phyloP scores from a whole-genome alignment of 1,284 basidiomycete species.

The Butyriboletus appendiculatus region DNA sequence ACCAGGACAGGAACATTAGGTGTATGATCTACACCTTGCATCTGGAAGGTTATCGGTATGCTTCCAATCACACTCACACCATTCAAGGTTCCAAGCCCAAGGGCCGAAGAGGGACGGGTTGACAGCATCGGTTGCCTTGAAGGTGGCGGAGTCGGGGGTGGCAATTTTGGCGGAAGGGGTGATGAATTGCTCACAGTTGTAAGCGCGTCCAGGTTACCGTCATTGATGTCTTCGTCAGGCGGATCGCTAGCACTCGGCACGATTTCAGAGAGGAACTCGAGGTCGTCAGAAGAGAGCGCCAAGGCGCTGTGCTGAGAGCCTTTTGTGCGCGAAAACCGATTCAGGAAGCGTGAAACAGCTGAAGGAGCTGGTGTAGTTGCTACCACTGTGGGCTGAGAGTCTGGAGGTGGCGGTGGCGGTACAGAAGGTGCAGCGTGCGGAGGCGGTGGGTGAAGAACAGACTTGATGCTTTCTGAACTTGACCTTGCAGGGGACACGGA shows the following conservation, averaged over 20 bases:
- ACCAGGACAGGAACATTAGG: conserved; percentile 14
- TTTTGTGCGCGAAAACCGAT: conserved; percentile 60
- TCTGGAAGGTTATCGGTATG: background rate
- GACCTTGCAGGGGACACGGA: conserved; percentile 34
- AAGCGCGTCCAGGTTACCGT: conserved; percentile 37
- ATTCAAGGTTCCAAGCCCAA: conserved; percentile 7
- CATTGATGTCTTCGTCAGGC: conserved; percentile 40
- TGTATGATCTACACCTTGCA: background rate
- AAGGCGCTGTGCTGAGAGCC: conserved; percentile 49
- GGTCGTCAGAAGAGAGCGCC: conserved; percentile 66
- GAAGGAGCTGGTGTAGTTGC: conserved; percentile 43
- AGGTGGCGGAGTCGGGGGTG: conserved; percentile 48
- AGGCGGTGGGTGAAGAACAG: conserved; percentile 10
- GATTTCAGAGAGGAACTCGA: conserved; percentile 76
- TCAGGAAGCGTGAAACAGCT: conserved; percentile 70
- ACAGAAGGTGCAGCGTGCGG: conserved; percentile 19
- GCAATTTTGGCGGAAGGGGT: conserved; percentile 47
- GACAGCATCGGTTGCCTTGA: conserved; percentile 30
- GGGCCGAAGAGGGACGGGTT: conserved; percentile 19
- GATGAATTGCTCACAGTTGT: conserved; percentile 44
- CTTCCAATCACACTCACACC: background rate
- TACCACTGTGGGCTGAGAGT: conserved; percentile 21
- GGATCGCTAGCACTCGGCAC: conserved; percentile 55
- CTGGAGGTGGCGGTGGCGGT: conserved; percentile 7
- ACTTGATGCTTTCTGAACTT: conserved; percentile 37